Evolutionary conservation across 2,329 filamentous ascomycete genomes (phyloP).

Genomic region (Paraconiothyrium sp.): DNA sequence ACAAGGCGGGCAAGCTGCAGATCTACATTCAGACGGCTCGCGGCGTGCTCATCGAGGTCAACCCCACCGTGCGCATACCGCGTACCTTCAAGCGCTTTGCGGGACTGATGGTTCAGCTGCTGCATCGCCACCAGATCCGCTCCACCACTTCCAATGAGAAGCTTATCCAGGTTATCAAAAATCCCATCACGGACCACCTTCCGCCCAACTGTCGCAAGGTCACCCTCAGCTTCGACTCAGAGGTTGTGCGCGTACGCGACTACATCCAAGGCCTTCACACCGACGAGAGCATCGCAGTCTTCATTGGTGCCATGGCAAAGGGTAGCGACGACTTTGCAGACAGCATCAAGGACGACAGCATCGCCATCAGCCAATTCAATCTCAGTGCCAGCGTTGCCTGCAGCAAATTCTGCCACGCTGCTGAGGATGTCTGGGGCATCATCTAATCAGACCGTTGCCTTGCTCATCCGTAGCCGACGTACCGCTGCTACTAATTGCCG

Average conservation of each 20-base stretch:
- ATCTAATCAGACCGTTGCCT: slow-evolving; percentile 64
- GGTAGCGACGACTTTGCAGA: slow-evolving; percentile 96
- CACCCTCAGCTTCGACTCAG: slow-evolving; percentile 92
- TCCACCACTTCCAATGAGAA: slow-evolving; percentile 98
- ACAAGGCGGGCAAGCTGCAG: slow-evolving; percentile 96
- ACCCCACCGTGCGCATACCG: slow-evolving; percentile 96
- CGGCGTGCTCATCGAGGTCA: slow-evolving; percentile 96
- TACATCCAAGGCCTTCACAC: slow-evolving; percentile 82
- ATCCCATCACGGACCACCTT: slow-evolving; percentile 95
- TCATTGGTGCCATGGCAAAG: slow-evolving; percentile 98
- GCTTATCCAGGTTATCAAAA: slow-evolving; percentile 95
- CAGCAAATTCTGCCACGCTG: slow-evolving; percentile 99
- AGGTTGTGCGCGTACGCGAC: slow-evolving; percentile 85
- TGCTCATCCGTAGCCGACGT: slow-evolving; percentile 39
- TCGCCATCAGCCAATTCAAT: slow-evolving; percentile 98
- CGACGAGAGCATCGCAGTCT: slow-evolving; percentile 95
- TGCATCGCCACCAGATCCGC: slow-evolving; percentile 94
- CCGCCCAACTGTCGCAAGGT: slow-evolving; percentile 98
- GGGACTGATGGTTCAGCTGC: slow-evolving; percentile 96
- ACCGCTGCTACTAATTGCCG: slow-evolving; percentile 37
- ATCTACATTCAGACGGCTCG: slow-evolving; percentile 99
- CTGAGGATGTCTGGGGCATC: slow-evolving; percentile 95
- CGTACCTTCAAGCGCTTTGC: slow-evolving; percentile 99
- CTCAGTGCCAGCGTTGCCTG: slow-evolving; percentile 97
- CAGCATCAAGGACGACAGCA: slow-evolving; percentile 92